Base-by-base conservation (phyloP, 2,329 filamentous ascomycete genomes). In the Exophiala calicioides region DNA sequence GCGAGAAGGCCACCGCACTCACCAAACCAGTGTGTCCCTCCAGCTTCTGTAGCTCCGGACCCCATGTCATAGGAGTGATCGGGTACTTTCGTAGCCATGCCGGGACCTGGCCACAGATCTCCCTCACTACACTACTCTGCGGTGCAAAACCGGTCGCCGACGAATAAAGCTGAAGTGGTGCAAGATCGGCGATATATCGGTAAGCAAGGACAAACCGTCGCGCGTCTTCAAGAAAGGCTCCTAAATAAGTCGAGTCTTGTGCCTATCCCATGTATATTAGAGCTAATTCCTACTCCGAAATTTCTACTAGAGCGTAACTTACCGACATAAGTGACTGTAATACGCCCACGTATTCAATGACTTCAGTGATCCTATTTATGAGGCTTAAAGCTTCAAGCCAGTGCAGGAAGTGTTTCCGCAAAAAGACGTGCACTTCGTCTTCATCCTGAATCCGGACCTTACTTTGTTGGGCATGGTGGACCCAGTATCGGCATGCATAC, bases 131-230 rank as follows among this genome's bases (percentile, higher is more conserved):
- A n/a, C n/a, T n/a, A n/a, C n/a, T n/a, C n/a, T n/a, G n/a, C n/a
- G n/a, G n/a, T n/a, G 68, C 50, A 10, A 60, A 42, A 39, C 58
- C 62, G 8, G 16, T 39, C 44, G 27, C 33, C n/a, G 65, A 66
- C 15, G 54, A 45, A 47, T 69, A 69, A n/a, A 65, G 30, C 50
- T 69, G 65, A 18, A 69, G 61, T 9, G 67, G 67, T 9, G 59
- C 58, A 33, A 40, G 31, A 27, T 64, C 53, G 26, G 61, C 53
- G 18, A 67, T 57, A 6, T 60, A 51, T 13, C 47, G 20, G 43
- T 62, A 59, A 26, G 55, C 56, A 0, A 64, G 52, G 29, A 65
- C 34, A 47, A 69, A 68, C 18, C 59, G 51, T 27, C 24, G 24
- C 24, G 24, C 24, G 24, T 27, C 24, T 27, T 27, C 24, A 27